These are phyloP conservation scores for Tolypocladium amazonense DNA, from an alignment of 2,329 filamentous ascomycete species.

Conservation along the genomic window DNA sequence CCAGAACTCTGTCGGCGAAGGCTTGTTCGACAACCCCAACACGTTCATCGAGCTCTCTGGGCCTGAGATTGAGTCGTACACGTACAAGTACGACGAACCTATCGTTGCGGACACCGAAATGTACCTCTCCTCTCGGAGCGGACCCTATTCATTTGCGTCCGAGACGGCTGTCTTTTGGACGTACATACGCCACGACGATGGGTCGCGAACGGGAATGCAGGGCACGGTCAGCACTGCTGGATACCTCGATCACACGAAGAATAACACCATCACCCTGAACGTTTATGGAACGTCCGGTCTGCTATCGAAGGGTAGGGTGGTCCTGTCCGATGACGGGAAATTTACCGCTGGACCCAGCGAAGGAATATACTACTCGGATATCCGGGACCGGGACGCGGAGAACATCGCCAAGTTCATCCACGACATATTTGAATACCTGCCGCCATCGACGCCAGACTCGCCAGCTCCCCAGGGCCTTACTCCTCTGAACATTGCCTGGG, in stretches of 20 bases:
- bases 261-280: slow-evolving; percentile 43
- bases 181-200: slow-evolving; percentile 29
- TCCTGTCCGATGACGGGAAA: slow-evolving; percentile 26
- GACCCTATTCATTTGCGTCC: slow-evolving; percentile 41
- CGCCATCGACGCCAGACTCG: slow-evolving; percentile 7
- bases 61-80: slow-evolving; percentile 33
- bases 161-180: slow-evolving; percentile 44
- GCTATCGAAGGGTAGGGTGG: slow-evolving; percentile 34
- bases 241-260: slow-evolving; percentile 23
- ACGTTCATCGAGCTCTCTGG: slow-evolving; percentile 38
- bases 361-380: slow-evolving; percentile 35
- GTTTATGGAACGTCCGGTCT: slow-evolving; percentile 46
- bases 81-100: slow-evolving; percentile 33
- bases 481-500: slow-evolving; percentile 35
- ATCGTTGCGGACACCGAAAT: slow-evolving; percentile 27
- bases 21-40: slow-evolving; percentile 46
- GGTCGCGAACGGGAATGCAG: slow-evolving; percentile 32
- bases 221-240: slow-evolving; percentile 41
- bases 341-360: slow-evolving; percentile 29
- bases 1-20: slow-evolving; percentile 35
- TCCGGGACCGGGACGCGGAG: slow-evolving; percentile 35
- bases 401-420: slow-evolving; percentile 39
- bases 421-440: slow-evolving; percentile 34
- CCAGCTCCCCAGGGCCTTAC: slow-evolving; percentile 26
- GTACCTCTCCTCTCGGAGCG: slow-evolving; percentile 36